A percentile compares a stretch with the other conserved stretches of the same genome.
Evolutionary conservation across 495 filamentous ascomycete genomes (phyloP).

Genomic region (Podospora australis): DNA sequence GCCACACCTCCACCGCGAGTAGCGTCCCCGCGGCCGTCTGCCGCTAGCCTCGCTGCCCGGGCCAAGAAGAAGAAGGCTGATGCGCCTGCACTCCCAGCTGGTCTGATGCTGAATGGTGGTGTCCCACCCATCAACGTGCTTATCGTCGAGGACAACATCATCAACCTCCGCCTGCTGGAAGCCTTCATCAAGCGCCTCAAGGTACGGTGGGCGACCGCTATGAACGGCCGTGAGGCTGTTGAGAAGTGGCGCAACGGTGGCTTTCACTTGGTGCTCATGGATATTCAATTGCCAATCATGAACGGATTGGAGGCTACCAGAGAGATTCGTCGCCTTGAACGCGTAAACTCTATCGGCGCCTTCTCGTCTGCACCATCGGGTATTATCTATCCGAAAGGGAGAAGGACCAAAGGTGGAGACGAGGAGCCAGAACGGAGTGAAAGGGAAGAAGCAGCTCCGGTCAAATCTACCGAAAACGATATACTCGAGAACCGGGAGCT

Average conservation of each 20-base stretch:
- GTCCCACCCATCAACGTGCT: constrained; percentile 96
- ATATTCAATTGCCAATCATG: constrained; percentile 97
- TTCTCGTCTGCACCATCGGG: constrained; percentile 45
- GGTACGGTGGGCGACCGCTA: constrained; percentile 95
- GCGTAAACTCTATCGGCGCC: constrained; percentile 83
- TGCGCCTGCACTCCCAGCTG: constrained; percentile 48
- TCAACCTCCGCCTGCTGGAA: constrained; percentile 88
- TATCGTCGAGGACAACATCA: constrained; percentile 97
- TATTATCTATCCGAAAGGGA: not conserved
- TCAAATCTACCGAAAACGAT: constrained; percentile 51
- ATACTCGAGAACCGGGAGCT: constrained; percentile 61
- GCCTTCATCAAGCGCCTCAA: constrained; percentile 95
- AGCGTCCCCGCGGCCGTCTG: constrained; percentile 49
- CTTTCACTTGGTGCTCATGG: constrained; percentile 98
- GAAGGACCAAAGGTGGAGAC: too few species aligned
- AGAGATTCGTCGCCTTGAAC: constrained; percentile 86
- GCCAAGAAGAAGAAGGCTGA: constrained; percentile 53
- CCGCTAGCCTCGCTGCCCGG: constrained; percentile 29
- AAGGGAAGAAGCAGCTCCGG: constrained; percentile 26
- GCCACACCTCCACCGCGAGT: constrained; percentile 56
- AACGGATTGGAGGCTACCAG: constrained; percentile 93
- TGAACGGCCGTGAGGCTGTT: constrained; percentile 89
- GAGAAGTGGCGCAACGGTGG: constrained; percentile 86
- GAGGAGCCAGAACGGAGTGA: constrained; percentile 5
- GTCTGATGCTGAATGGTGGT: constrained; percentile 69